Evolutionary conservation across 768 basidiomycete genomes (phyloP).

Genomic region (Tylopilus balloui): DNA sequence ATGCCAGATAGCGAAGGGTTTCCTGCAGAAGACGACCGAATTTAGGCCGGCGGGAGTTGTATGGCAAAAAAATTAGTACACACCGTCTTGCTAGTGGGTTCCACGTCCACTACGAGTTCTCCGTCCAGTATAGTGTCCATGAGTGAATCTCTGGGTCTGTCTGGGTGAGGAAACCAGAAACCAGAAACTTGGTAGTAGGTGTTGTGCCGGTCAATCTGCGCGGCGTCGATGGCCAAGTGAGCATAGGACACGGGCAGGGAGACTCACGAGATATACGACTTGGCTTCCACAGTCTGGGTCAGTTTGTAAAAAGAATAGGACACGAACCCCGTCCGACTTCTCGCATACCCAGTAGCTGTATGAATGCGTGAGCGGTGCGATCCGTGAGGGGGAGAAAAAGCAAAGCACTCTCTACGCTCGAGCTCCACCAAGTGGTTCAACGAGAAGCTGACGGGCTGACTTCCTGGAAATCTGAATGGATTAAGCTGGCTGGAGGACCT

Average conservation of each 20-base stretch:
- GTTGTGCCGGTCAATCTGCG: slow-evolving; percentile 93
- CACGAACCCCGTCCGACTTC: slow-evolving; percentile 94
- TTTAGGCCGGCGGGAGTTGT: slow-evolving; percentile 1
- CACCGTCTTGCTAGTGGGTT: slow-evolving; percentile 69
- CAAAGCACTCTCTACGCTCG: slow-evolving; percentile 71
- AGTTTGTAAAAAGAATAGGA: slow-evolving; percentile 75
- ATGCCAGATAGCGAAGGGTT: slow-evolving; percentile 77
- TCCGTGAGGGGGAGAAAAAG: background rate
- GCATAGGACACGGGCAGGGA: background rate
- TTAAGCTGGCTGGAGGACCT: slow-evolving; percentile 6
- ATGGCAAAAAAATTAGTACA: slow-evolving; percentile 21
- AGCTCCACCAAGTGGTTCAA: slow-evolving; percentile 64
- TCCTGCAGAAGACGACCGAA: slow-evolving; percentile 44
- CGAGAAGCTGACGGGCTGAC: slow-evolving; percentile 92
- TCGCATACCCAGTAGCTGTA: slow-evolving; percentile 98
- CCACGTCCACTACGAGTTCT: slow-evolving; percentile 88
- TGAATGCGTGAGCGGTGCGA: slow-evolving; percentile 13
- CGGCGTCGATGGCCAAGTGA: slow-evolving; percentile 5
- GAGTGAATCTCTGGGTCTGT: slow-evolving; percentile 61
- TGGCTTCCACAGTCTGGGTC: slow-evolving; percentile 50
- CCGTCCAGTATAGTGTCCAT: slow-evolving; percentile 85
- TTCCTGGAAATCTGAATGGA: slow-evolving; percentile 78
- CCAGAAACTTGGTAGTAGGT: slow-evolving; percentile 69
- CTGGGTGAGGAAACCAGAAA: slow-evolving; percentile 87
- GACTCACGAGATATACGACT: slow-evolving; percentile 69